Percentiles rank a stretch among this genome's conserved stretches.
phyloP scores from a whole-genome alignment of 2,329 filamentous ascomycete genomes.

The Penicillium sp. region DNA sequence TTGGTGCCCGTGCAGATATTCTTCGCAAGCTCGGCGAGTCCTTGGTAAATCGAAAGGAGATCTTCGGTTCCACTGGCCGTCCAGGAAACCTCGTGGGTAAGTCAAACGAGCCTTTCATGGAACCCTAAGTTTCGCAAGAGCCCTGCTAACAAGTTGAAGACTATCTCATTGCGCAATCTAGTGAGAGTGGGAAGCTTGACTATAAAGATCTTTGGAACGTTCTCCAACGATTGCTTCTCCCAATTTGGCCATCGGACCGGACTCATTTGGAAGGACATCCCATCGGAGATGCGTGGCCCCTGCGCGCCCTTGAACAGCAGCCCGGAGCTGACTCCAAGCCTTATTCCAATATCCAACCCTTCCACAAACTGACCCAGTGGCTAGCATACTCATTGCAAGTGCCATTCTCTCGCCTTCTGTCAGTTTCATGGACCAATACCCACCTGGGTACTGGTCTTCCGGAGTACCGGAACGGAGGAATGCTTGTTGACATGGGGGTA shows the following conservation, averaged over 20 bases:
- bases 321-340: conserved; percentile 5
- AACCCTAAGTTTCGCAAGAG: neutral
- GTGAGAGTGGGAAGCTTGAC: conserved; percentile 33
- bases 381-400: conserved; percentile 73
- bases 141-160: conserved; percentile 32
- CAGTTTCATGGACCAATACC: conserved; percentile 53
- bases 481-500: conserved; percentile 64
- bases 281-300: conserved; percentile 55
- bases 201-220: conserved; percentile 46
- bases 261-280: conserved; percentile 43
- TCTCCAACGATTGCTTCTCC: conserved; percentile 50
- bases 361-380: conserved; percentile 71
- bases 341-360: conserved; percentile 49
- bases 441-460: conserved; percentile 66
- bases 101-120: conserved; percentile 8
- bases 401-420: conserved; percentile 57
- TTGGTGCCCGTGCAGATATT: conserved; percentile 45
- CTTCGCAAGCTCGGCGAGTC: conserved; percentile 48
- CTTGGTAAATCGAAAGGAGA: conserved; percentile 36
- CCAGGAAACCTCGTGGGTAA: conserved; percentile 54
- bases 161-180: conserved; percentile 36
- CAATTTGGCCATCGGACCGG: conserved; percentile 52
- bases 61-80: conserved; percentile 48
- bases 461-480: conserved; percentile 71
- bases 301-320: conserved; percentile 25